Evolutionary conservation across 768 basidiomycete genomes (phyloP).

Genomic region (Termitomyces sp.): DNA sequence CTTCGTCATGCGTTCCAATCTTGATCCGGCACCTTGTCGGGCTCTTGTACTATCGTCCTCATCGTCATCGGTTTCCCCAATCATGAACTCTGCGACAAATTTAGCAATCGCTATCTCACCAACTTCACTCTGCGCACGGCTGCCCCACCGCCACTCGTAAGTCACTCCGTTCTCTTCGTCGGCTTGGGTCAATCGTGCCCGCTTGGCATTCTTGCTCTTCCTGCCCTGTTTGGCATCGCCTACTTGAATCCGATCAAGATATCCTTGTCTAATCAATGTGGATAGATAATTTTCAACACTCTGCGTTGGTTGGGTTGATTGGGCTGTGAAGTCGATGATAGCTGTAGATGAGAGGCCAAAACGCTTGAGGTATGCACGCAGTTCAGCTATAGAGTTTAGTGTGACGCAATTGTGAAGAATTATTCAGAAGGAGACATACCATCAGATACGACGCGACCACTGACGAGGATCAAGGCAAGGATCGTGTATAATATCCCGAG

Average conservation of each 20-base stretch:
- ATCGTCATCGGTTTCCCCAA: slow-evolving; percentile 32
- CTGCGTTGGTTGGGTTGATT: slow-evolving; percentile 44
- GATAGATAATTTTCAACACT: slow-evolving; percentile 65
- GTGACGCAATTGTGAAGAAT: neutral
- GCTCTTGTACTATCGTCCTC: slow-evolving; percentile 31
- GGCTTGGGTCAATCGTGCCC: slow-evolving; percentile 45
- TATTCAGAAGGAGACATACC: slow-evolving; percentile 39
- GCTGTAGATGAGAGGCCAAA: slow-evolving; percentile 53
- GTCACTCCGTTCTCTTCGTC: slow-evolving; percentile 33
- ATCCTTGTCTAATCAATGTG: slow-evolving; percentile 62
- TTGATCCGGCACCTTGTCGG: neutral
- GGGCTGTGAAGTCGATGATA: slow-evolving; percentile 45
- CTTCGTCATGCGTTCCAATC: slow-evolving; percentile 35
- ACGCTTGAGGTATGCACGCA: slow-evolving; percentile 64
- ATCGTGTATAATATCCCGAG: slow-evolving; percentile 79
- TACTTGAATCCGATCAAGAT: slow-evolving; percentile 63
- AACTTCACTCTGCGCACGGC: slow-evolving; percentile 74
- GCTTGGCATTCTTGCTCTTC: slow-evolving; percentile 39
- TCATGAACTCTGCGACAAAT: slow-evolving; percentile 83
- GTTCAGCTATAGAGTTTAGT: slow-evolving; percentile 47
- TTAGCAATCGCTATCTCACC: slow-evolving; percentile 70
- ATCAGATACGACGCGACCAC: slow-evolving; percentile 69
- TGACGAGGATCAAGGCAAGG: slow-evolving; percentile 79
- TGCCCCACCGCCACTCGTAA: slow-evolving; percentile 86
- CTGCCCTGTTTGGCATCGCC: slow-evolving; percentile 39